These are phyloP conservation scores for Apiospora sp. DNA, from an alignment of 2,329 filamentous ascomycete species.

Conservation along the genomic window DNA sequence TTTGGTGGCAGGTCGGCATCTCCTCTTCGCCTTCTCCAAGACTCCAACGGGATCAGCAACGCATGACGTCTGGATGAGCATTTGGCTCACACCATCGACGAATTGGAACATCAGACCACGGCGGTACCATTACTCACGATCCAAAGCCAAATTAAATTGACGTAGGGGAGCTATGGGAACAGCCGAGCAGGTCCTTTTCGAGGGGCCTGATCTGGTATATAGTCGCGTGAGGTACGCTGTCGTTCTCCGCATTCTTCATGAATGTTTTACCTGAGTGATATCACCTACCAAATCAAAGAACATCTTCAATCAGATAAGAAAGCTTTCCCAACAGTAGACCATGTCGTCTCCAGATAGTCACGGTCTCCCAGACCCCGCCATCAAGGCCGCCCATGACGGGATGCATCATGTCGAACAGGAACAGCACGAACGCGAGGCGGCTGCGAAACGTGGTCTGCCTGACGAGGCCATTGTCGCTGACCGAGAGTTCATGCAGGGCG, in stretches of 20 bases:
- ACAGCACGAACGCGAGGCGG: conserved; percentile 20
- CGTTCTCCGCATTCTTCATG: neutral
- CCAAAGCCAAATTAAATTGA: conserved; percentile 16
- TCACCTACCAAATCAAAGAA: neutral
- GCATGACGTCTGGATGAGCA: conserved; percentile 16
- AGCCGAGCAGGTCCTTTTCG: neutral
- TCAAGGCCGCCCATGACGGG: conserved; percentile 22
- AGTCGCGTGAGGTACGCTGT: neutral
- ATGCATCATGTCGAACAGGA: conserved; percentile 22
- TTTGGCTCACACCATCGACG: conserved; percentile 14
- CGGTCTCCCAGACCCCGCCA: conserved; percentile 22
- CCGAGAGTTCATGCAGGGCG: conserved; percentile 22
- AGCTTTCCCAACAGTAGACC: neutral
- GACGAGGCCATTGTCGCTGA: conserved; percentile 19
- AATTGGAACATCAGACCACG: conserved; percentile 16
- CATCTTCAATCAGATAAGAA: neutral
- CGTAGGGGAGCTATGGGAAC: neutral
- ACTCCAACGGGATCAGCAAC: conserved; percentile 6
- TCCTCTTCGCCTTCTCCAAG: neutral
- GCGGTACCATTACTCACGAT: conserved; percentile 11
- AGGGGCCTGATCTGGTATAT: neutral
- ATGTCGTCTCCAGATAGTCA: conserved; percentile 16
- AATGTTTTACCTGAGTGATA: neutral
- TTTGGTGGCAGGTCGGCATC: neutral
- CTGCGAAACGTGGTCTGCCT: conserved; percentile 6